A percentile compares a stretch with the other conserved stretches of the same genome.
phyloP scores from a whole-genome alignment of 2,329 filamentous ascomycete genomes.

The Aspergillus nomiae region DNA sequence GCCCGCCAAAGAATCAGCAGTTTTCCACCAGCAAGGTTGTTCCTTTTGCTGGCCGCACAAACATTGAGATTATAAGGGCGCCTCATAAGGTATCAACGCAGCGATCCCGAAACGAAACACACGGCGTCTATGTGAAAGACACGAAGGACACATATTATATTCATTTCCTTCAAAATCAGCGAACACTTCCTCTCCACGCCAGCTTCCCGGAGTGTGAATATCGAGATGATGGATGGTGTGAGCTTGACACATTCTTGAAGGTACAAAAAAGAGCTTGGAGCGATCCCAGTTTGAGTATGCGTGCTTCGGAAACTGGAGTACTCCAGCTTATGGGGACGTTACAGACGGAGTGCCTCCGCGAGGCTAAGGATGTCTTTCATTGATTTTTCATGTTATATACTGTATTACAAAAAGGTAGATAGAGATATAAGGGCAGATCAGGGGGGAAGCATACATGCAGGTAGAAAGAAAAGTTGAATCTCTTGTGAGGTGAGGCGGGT shows the following conservation, averaged over 20 bases:
- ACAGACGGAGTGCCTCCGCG: neutral
- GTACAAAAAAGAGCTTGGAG: constrained; percentile 60
- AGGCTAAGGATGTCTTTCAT: neutral
- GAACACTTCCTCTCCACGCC: constrained; percentile 68
- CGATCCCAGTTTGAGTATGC: constrained; percentile 65
- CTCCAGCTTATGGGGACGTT: constrained; percentile 22
- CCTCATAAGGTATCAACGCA: constrained; percentile 60
- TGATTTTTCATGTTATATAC: neutral
- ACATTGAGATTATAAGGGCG: constrained; percentile 72
- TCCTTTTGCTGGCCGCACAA: constrained; percentile 71
- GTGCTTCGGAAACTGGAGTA: constrained; percentile 58
- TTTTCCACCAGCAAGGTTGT: constrained; percentile 69
- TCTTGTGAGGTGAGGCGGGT: too few relatives aligned
- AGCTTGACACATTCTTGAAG: constrained; percentile 59
- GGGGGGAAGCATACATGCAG: too few relatives aligned
- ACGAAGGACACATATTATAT: constrained; percentile 53
- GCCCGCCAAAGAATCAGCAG: constrained; percentile 50
- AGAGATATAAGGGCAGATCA: neutral
- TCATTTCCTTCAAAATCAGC: constrained; percentile 73
- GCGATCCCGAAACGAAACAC: constrained; percentile 33
- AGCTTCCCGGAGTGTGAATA: constrained; percentile 68
- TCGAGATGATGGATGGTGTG: constrained; percentile 73
- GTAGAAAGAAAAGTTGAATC: neutral
- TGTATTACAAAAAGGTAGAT: neutral
- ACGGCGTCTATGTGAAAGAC: constrained; percentile 15